These are phyloP conservation scores for Gymnopus androsaceus DNA, from an alignment of 1,284 basidiomycete genomes.

Conservation along the genomic window DNA sequence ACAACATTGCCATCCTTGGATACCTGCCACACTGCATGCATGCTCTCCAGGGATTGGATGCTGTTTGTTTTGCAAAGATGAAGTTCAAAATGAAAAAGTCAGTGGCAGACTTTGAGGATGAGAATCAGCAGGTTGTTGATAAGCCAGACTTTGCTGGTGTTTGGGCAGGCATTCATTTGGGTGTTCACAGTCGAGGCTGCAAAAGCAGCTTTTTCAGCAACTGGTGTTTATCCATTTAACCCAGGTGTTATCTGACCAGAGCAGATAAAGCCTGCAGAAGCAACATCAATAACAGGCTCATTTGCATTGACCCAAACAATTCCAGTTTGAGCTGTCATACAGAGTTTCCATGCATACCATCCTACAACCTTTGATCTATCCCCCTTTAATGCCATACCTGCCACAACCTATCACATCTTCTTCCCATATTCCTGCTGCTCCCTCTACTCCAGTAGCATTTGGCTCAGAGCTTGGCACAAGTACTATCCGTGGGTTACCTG, in stretches of 20 bases:
- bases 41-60: slow-evolving; percentile 39
- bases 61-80: slow-evolving; percentile 37
- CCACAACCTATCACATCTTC: background rate
- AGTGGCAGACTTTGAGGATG: slow-evolving; percentile 22
- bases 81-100: slow-evolving; percentile 21
- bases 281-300: slow-evolving; percentile 24
- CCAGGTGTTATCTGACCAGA: slow-evolving; percentile 23
- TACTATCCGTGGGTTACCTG: too few species aligned
- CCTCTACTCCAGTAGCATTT: too few species aligned
- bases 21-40: slow-evolving; percentile 45
- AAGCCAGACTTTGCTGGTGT: slow-evolving; percentile 30
- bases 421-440: background rate
- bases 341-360: slow-evolving; percentile 18
- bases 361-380: slow-evolving; percentile 13
- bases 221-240: slow-evolving; percentile 35
- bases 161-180: slow-evolving; percentile 25
- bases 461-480: too few species aligned
- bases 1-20: slow-evolving; percentile 37
- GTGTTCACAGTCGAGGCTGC: slow-evolving; percentile 26
- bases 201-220: slow-evolving; percentile 30
- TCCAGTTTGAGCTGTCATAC: slow-evolving; percentile 24
- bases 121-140: slow-evolving; percentile 15
- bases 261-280: slow-evolving; percentile 28
- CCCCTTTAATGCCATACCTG: slow-evolving; percentile 3
- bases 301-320: slow-evolving; percentile 28